Evolutionary conservation across 352 stramenopile genomes (phyloP).

Genomic region (Phytophthora sansomeana): DNA sequence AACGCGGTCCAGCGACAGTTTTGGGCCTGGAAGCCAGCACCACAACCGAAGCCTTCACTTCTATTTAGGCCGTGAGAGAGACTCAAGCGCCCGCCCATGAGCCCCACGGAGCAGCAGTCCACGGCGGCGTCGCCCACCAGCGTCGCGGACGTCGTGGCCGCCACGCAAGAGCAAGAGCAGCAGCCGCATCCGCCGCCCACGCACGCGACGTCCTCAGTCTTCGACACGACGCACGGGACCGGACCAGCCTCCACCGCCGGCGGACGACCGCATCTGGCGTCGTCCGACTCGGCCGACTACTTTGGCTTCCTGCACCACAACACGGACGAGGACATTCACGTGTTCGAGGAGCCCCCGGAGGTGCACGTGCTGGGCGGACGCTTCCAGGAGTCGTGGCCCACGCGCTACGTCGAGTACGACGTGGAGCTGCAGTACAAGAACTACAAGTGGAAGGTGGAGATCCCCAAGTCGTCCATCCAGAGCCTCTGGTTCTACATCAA

Average conservation of each 20-base stretch:
- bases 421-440: slow-evolving; percentile 82
- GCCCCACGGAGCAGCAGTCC: slow-evolving; percentile 32
- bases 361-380: slow-evolving; percentile 69
- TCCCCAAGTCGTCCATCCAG: slow-evolving; percentile 83
- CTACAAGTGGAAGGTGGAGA: slow-evolving; percentile 87
- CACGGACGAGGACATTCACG: slow-evolving; percentile 70
- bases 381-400: slow-evolving; percentile 83
- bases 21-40: slow-evolving; percentile 25
- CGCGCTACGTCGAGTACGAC: slow-evolving; percentile 87
- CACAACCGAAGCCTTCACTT: slow-evolving; percentile 27
- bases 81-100: slow-evolving; percentile 17
- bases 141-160: slow-evolving; percentile 30
- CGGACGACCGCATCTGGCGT: slow-evolving; percentile 26
- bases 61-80: slow-evolving; percentile 1
- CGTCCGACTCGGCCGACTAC: slow-evolving; percentile 41
- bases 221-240: slow-evolving; percentile 45
- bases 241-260: slow-evolving; percentile 39
- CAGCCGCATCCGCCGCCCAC: slow-evolving; percentile 5
- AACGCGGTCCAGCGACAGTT: slow-evolving; percentile 17
- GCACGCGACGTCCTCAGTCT: slow-evolving; percentile 38
- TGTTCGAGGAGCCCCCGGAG: slow-evolving; percentile 75
- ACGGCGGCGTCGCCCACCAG: slow-evolving; percentile 4
- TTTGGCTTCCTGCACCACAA: slow-evolving; percentile 66
- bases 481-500: slow-evolving; percentile 91
- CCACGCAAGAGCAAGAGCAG: slow-evolving; percentile 27